These are phyloP conservation scores for Paraconiothyrium sp. DNA, from an alignment of 2,329 filamentous ascomycete species.

Conservation along the genomic window DNA sequence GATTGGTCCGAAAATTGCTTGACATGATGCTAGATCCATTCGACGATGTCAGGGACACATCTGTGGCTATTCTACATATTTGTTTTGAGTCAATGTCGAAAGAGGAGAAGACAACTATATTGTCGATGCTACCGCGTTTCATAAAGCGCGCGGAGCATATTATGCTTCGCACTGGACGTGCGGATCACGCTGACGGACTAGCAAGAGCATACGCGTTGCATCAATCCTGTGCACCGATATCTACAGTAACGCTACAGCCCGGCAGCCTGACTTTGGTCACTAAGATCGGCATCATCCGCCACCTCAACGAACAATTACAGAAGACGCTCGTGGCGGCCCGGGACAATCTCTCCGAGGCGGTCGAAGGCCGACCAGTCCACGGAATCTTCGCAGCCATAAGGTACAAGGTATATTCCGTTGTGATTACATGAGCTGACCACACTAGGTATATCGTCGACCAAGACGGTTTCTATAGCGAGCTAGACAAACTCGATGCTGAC, in stretches of 20 bases:
- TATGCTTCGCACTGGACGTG: slow-evolving; percentile 78
- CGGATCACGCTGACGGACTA: slow-evolving; percentile 91
- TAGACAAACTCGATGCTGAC: slow-evolving; percentile 23
- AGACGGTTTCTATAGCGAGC: slow-evolving; percentile 42
- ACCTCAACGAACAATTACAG: slow-evolving; percentile 70
- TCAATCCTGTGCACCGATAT: slow-evolving; percentile 62
- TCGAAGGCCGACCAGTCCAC: slow-evolving; percentile 58
- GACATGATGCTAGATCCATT: slow-evolving; percentile 90
- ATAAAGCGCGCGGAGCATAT: slow-evolving; percentile 58
- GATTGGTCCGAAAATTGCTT: slow-evolving; percentile 70
- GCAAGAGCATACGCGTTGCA: slow-evolving; percentile 79
- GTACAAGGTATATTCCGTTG: slow-evolving; percentile 22
- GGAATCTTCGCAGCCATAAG: slow-evolving; percentile 52
- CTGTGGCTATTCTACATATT: slow-evolving; percentile 57
- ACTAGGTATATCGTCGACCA: slow-evolving; percentile 61
- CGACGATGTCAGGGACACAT: slow-evolving; percentile 79
- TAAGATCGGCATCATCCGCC: slow-evolving; percentile 63
- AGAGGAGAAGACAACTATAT: slow-evolving; percentile 19
- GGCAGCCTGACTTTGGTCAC: slow-evolving; percentile 26
- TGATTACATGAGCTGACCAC: slow-evolving; percentile 1
- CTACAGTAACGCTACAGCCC: slow-evolving; percentile 38
- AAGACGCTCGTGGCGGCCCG: slow-evolving; percentile 71
- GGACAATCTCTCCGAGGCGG: slow-evolving; percentile 70
- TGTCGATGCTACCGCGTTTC: slow-evolving; percentile 35
- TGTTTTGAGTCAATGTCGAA: slow-evolving; percentile 35